Evolutionary conservation across 805 yeast genomes (phyloP).

Genomic region (Alloascoidea hylecoeti): DNA sequence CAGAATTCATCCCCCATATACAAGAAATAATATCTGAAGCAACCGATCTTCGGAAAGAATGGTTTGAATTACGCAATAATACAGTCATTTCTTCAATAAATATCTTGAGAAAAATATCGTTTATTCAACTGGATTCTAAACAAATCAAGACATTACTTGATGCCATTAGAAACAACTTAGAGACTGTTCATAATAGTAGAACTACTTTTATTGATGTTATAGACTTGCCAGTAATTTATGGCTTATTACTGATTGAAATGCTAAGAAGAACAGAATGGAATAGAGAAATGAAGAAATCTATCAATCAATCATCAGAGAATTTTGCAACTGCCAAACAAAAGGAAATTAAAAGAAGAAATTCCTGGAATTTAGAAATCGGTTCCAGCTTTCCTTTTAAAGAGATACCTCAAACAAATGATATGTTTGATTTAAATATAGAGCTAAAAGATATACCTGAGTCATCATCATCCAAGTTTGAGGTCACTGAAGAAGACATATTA

Average conservation of each 20-base stretch:
- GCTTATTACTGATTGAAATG: conserved; percentile 19
- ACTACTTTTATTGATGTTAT: conserved; percentile 17
- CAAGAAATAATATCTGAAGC: conserved; percentile 10
- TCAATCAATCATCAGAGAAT: conserved; percentile 28
- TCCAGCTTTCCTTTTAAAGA: not conserved
- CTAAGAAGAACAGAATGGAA: conserved; percentile 17
- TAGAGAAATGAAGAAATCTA: conserved; percentile 8
- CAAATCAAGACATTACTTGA: conserved; percentile 14
- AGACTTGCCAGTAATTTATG: conserved; percentile 21
- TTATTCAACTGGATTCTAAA: conserved; percentile 14
- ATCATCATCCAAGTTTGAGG: not conserved
- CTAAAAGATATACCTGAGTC: not conserved
- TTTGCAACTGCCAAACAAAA: conserved; percentile 39
- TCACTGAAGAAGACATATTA: not conserved
- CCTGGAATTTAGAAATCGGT: conserved; percentile 36
- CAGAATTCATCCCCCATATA: conserved; percentile 15
- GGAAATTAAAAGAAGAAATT: conserved; percentile 37
- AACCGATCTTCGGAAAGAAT: conserved; percentile 8
- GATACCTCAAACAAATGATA: not conserved
- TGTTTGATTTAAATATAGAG: not conserved
- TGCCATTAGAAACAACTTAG: conserved; percentile 10
- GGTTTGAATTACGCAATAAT: conserved; percentile 6
- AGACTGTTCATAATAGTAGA: conserved; percentile 14
- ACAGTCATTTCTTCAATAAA: conserved; percentile 6
- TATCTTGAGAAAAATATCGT: conserved; percentile 10